phyloP scores from a whole-genome alignment of 78 protist species.

The Salpingoeca rosetta region DNA sequence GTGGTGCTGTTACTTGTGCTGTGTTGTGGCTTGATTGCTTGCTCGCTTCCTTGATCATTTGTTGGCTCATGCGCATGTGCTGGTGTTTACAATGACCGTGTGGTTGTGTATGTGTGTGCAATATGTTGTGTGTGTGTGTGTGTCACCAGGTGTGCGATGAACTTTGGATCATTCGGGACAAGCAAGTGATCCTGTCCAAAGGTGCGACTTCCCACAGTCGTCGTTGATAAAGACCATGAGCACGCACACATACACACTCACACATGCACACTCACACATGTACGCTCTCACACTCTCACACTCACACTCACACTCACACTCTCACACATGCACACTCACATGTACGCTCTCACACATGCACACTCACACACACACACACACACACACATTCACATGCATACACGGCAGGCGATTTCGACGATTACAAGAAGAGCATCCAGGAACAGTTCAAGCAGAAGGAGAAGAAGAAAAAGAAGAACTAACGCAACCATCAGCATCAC shows the following conservation, averaged over 20 bases:
- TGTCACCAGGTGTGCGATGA: background rate
- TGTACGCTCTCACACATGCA: background rate
- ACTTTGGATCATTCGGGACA: background rate
- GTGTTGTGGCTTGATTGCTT: no score
- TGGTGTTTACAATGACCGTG: background rate
- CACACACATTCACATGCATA: background rate
- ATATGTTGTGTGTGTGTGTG: background rate
- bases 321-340: background rate
- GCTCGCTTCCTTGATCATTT: no score
- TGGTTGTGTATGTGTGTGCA: background rate
- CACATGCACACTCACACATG: no score
- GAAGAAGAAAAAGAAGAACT: background rate
- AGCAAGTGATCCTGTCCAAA: background rate
- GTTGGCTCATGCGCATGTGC: no score
- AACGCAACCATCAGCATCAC: background rate
- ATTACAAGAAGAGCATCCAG: background rate
- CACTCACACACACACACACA: constrained; percentile 4
- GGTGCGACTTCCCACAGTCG: no score
- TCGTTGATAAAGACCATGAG: no score
- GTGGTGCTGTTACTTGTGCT: no score
- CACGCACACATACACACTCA: no score
- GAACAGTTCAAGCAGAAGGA: background rate
- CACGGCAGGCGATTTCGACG: background rate
- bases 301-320: no score
- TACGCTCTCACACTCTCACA: no score